These are phyloP conservation scores for Russula griseocarnosa DNA, from an alignment of 768 basidiomycete genomes.

Conservation along the genomic window DNA sequence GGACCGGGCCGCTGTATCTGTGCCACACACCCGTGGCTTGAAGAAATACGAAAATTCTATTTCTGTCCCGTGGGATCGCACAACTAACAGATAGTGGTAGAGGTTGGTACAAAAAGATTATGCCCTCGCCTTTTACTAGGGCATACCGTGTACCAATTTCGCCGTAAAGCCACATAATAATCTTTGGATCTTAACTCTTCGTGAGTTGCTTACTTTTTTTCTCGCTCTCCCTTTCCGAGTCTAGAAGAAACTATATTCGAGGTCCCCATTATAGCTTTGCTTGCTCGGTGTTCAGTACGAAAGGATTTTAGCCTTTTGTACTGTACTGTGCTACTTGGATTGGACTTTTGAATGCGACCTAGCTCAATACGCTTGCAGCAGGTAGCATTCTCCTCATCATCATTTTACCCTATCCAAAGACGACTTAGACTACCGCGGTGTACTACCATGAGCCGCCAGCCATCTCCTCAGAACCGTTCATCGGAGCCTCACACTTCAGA, in stretches of 20 bases:
- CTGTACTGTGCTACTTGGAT: background rate
- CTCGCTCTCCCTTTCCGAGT: background rate
- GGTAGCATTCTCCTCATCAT: background rate
- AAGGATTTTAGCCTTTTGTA: background rate
- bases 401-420: conserved; percentile 6
- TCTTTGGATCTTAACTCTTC: conserved; percentile 27
- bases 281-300: background rate
- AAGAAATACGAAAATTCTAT: conserved; percentile 20
- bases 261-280: background rate
- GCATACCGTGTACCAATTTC: conserved; percentile 51
- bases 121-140: conserved; percentile 70
- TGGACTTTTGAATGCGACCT: conserved; percentile 15
- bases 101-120: conserved; percentile 35
- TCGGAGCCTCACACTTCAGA: background rate
- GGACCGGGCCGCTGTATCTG: conserved; percentile 1
- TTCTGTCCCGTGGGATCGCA: background rate
- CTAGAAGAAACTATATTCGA: background rate
- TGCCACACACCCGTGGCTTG: conserved; percentile 5
- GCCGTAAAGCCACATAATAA: conserved; percentile 8
- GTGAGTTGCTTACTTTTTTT: conserved; percentile 18
- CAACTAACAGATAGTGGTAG: background rate
- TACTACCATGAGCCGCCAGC: background rate
- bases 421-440: background rate
- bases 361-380: conserved; percentile 11
- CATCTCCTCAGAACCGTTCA: background rate